Evolutionary conservation across 345 rosid genomes (phyloP).

Genomic region (Gossypium australe): DNA sequence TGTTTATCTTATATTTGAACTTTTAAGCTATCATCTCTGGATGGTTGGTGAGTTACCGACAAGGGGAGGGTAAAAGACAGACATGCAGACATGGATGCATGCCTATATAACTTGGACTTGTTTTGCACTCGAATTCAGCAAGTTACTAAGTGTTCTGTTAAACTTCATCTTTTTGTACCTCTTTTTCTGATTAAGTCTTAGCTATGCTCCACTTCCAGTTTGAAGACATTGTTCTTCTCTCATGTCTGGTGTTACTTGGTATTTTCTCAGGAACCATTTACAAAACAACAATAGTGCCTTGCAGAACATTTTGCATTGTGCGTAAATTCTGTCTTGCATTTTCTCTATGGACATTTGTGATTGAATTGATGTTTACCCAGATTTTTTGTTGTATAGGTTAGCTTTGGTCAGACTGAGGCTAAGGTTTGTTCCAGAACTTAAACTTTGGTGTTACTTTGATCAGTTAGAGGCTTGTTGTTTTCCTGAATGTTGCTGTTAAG

Average conservation of each 20-base stretch:
- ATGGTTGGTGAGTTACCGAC: background rate
- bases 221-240: conserved; percentile 1
- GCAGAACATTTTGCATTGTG: conserved; percentile 88
- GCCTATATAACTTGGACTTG: background rate
- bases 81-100: background rate
- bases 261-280: conserved; percentile 83
- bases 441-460: conserved; percentile 3
- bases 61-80: background rate
- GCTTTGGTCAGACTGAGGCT: conserved; percentile 20
- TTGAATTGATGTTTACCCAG: conserved; percentile 9
- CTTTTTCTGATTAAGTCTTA: background rate
- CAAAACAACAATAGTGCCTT: conserved; percentile 76
- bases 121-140: background rate
- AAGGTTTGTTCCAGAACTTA: conserved; percentile 2
- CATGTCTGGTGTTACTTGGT: conserved; percentile 16
- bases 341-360: background rate
- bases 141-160: background rate
- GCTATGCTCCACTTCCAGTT: background rate
- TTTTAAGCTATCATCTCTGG: background rate
- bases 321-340: conserved; percentile 20
- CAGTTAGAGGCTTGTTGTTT: background rate
- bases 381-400: conserved; percentile 54
- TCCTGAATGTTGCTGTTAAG: background rate
- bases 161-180: background rate
- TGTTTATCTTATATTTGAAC: background rate